These are phyloP conservation scores for Medicago arabica DNA, from an alignment of 306 rosid genomes.

Conservation along the genomic window DNA sequence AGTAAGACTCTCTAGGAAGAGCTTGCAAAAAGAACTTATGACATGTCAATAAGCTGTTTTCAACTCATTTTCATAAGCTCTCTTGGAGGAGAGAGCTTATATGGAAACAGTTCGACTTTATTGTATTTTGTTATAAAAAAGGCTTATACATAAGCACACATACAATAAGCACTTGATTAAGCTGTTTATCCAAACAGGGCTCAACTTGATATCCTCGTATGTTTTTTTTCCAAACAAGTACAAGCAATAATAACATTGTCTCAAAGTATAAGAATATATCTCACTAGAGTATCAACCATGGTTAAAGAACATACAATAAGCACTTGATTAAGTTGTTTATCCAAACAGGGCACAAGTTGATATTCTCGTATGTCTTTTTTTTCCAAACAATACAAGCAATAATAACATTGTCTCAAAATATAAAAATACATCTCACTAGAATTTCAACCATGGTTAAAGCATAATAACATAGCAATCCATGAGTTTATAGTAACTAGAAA, in stretches of 20 bases:
- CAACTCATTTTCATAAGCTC: not conserved
- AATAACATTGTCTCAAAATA: not conserved
- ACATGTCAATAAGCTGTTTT: not conserved
- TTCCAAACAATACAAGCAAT: not conserved
- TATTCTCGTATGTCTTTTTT: not conserved
- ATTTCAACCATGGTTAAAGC: not conserved
- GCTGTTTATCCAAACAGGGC: not conserved
- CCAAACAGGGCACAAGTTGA: too few species aligned
- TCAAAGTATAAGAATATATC: not conserved
- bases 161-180: not conserved
- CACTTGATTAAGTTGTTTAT: too few species aligned
- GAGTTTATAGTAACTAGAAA: conserved; percentile 31
- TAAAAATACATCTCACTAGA: not conserved
- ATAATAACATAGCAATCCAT: not conserved
- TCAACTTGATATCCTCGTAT: not conserved
- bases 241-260: not conserved
- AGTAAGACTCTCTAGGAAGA: not conserved
- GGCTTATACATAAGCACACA: not conserved
- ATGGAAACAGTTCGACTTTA: not conserved
- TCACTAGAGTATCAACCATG: not conserved
- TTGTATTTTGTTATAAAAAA: not conserved
- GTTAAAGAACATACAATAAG: too few species aligned
- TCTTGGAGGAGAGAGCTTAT: too few species aligned
- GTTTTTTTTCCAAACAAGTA: conserved; percentile 1
- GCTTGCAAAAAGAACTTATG: not conserved